A percentile compares a stretch with the other conserved stretches of the same genome.
Conservation (phyloP, 331 rosid species). For the Malus hybrid region DNA sequence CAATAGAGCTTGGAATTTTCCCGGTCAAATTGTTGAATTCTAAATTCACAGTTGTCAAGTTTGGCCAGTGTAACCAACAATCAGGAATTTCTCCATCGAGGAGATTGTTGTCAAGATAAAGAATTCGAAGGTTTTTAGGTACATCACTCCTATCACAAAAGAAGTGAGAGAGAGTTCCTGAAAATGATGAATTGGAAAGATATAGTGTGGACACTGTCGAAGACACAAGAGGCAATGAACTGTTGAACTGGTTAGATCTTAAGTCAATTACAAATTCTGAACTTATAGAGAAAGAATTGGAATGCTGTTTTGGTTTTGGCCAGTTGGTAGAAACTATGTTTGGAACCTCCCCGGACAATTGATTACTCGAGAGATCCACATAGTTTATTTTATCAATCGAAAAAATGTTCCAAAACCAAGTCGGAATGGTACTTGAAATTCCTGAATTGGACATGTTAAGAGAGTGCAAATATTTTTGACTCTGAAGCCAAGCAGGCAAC, state of each 20-base stretch:
- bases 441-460: not conserved
- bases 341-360: not conserved
- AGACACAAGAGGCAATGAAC: not conserved
- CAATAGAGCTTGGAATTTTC: not conserved
- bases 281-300: not conserved
- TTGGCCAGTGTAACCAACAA: not conserved
- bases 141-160: not conserved
- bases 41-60: not conserved
- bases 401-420: not conserved
- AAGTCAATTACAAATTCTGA: rapidly evolving
- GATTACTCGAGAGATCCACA: not conserved
- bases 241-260: not conserved
- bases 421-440: not conserved
- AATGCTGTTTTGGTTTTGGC: not conserved
- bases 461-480: rapidly evolving
- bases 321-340: not conserved
- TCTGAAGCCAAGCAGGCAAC: not conserved
- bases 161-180: not conserved
- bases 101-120: not conserved
- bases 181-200: not conserved
- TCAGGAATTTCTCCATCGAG: not conserved
- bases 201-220: rapidly evolving
- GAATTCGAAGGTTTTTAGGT: not conserved
- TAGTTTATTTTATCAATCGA: rapidly evolving
- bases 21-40: not conserved